These are phyloP conservation scores for Phytopythium sindhum DNA, from an alignment of 352 stramenopile genomes.

Conservation along the genomic window DNA sequence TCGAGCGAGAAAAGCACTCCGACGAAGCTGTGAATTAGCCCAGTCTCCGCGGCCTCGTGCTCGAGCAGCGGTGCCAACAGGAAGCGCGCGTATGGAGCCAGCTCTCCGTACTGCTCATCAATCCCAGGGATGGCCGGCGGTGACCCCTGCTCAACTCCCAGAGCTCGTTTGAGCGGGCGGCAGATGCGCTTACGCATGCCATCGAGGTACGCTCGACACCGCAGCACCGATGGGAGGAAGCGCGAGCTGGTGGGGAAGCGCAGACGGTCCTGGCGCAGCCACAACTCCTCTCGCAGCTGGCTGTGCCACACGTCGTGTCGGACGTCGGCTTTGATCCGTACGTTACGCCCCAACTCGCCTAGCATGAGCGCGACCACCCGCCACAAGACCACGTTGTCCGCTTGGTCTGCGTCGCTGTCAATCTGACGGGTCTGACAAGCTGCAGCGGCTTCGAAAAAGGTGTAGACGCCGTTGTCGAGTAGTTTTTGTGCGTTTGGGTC, in stretches of 20 bases:
- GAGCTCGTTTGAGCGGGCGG: conserved; percentile 4
- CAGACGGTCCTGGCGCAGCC: conserved; percentile 50
- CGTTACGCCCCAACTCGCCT: conserved; percentile 35
- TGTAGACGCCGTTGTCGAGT: conserved; percentile 47
- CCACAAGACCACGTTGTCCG: conserved; percentile 32
- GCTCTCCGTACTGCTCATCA: conserved; percentile 26
- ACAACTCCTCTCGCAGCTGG: conserved; percentile 50
- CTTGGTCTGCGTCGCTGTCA: neutral
- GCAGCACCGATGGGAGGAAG: conserved; percentile 36
- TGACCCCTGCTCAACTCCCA: neutral
- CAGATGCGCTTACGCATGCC: conserved; percentile 45
- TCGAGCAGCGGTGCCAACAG: conserved; percentile 48
- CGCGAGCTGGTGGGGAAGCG: conserved; percentile 41
- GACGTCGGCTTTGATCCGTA: conserved; percentile 33
- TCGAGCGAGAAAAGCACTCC: conserved; percentile 55
- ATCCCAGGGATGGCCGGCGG: neutral
- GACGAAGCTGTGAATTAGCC: conserved; percentile 52
- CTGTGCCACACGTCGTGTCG: conserved; percentile 50
- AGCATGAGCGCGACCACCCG: conserved; percentile 52
- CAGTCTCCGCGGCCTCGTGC: conserved; percentile 36
- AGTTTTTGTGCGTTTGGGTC: conserved; percentile 18
- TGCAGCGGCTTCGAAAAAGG: conserved; percentile 25
- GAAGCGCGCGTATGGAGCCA: conserved; percentile 43
- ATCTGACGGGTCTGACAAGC: neutral
- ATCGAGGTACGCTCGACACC: conserved; percentile 57